Conservation (phyloP, 257 asterid species). For the Plantago major region DNA sequence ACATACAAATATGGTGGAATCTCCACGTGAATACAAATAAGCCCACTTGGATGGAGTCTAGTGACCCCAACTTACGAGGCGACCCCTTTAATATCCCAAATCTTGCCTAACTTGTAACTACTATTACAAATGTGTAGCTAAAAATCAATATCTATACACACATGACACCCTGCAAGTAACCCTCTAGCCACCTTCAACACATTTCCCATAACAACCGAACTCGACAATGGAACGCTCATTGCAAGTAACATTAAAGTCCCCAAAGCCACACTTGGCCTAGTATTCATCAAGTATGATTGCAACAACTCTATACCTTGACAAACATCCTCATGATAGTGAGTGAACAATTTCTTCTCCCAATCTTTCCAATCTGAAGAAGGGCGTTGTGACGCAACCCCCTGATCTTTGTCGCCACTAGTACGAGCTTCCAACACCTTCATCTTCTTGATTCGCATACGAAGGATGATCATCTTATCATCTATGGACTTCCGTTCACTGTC, state of each 20-base stretch:
- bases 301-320: conserved; percentile 38
- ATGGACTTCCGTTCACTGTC: conserved; percentile 19
- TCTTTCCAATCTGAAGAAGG: conserved; percentile 38
- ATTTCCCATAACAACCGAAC: conserved; percentile 29
- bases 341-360: conserved; percentile 56
- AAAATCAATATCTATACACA: conserved; percentile 46
- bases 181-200: conserved; percentile 30
- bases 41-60: too few species aligned
- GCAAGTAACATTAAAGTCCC: conserved; percentile 42
- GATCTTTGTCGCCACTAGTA: background rate
- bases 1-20: too few species aligned
- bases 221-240: conserved; percentile 39
- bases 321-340: conserved; percentile 45
- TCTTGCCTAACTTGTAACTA: too few species aligned
- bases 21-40: too few species aligned
- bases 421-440: conserved; percentile 31
- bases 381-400: too few species aligned
- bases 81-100: too few species aligned
- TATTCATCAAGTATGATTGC: conserved; percentile 49
- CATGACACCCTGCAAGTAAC: conserved; percentile 39
- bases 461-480: conserved; percentile 47
- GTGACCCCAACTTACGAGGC: too few species aligned
- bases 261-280: conserved; percentile 59
- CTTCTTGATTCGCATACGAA: conserved; percentile 55
- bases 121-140: conserved; percentile 1